Base-by-base conservation (phyloP, 139 green algal genomes). In the Diplosphaera chodatii region DNA sequence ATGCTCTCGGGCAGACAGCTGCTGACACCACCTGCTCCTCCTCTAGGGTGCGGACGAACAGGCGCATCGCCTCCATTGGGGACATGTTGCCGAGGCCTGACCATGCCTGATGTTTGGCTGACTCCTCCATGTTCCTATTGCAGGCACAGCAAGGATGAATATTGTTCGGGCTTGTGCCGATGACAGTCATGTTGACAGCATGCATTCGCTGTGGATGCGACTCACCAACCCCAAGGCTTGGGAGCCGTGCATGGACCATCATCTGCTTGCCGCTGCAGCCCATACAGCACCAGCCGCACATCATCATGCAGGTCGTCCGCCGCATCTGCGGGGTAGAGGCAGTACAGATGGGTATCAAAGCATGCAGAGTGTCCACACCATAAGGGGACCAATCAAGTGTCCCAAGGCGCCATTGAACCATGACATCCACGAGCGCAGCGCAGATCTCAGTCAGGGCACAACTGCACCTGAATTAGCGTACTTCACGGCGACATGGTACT, bases 41-140 rank as follows among this genome's bases (percentile, higher is more conserved):
- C 28, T 98, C 93, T 16, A 98, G 67, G 0, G 88, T 87, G n/a
- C 85, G 82, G 2, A 98, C 93, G 56, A 92, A 98, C 29, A 97
- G 85, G 1, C 92, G 79, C 94, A 98, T 98, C 3, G 94, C 94
- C 76, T 98, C 94, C 34, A 92, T 82, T 4, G 74, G 63, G 4
- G 80, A 56, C 89, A 98, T 96, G 59, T 90, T 81, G 1, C 88
- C 91, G 63, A 97, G 84, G 72, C 91, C 77, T 27, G 80, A 89
- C 88, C 90, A 95, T 18, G 73, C 76, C 48, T 87, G 77, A 82
- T 85, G 92, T 76, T 97, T 97, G 1, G 92, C 89, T 40, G 77
- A 82, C 80, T 95, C 91, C 33, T 93, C 86, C 30, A 91, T 83
- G 62, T 95, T 93, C 90, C 37, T 48, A 10, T 10, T n/a, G n/a